Base-by-base conservation (phyloP, 345 rosid species). In the Brassica juncea region DNA sequence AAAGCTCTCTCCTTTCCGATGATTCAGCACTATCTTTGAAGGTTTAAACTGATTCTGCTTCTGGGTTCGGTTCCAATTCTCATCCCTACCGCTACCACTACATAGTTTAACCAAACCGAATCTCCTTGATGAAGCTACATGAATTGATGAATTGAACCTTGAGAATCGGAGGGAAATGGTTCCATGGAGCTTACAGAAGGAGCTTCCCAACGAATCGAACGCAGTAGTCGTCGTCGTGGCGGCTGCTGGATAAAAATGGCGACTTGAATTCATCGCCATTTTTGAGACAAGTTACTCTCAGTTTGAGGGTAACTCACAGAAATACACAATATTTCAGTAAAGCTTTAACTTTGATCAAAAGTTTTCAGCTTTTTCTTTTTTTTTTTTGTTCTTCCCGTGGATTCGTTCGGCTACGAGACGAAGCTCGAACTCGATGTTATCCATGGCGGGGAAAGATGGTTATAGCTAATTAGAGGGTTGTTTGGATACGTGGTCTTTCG, bases 201-300 rank as follows among this genome's bases (percentile, higher is more conserved):
- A 86, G 78, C 78, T 78, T 68, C 74, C 70, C 35, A 79, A 7
- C 2, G 78, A 73, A 68, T 73, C 39, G 2, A 78, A 32, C 39
- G 72, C 23, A 78, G 86, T 19, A 19, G 61, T 19, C 27, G 60
- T 15, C 58, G 57, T 49, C 59, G 60, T 19, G 1, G 71, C 55
- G 57, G 69, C 16, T 77, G 86, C 60, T 32, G 94, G 87, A 12
- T 77, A 83, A 21, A 91, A 81, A 72, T 87, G 93, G 80, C 85
- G 86, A 82, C 68, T 82, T 10, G 94, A 89, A 15, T 76, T 76
- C 12, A 90, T 60, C 79, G 94, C 86, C 93, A 88, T 91, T 35
- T 72, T 70, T 15, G n/a, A 32, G 4, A 57, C 7, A 23, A 57
- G 16, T 14, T 9, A 34, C 55, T 15, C 65, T 64, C 42, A 61